Evolutionary conservation across 2,329 filamentous ascomycete species (phyloP).

Genomic region (Dryadomyces sulphureus): DNA sequence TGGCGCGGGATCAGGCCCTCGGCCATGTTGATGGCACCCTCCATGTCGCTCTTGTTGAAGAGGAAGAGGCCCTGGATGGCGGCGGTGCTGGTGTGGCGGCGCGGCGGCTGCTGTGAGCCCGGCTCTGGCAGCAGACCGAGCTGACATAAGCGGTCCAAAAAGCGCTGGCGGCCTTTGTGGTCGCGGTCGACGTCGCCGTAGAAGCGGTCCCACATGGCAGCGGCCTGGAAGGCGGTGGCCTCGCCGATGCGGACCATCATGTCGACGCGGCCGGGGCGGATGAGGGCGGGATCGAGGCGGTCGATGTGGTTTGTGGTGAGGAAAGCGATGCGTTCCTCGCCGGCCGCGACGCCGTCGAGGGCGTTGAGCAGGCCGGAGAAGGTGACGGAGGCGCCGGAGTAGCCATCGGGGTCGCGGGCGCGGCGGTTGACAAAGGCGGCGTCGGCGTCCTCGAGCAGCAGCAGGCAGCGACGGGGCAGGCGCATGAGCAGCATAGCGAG

Average conservation of each 20-base stretch:
- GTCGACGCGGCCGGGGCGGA: conserved; percentile 83
- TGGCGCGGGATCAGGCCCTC: conserved; percentile 47
- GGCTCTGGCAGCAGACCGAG: conserved; percentile 48
- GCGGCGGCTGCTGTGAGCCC: conserved; percentile 16
- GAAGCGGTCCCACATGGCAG: conserved; percentile 84
- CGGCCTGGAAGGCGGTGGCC: conserved; percentile 72
- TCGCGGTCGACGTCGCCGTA: conserved; percentile 67
- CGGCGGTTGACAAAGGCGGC: conserved; percentile 76
- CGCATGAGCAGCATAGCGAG: conserved; percentile 76
- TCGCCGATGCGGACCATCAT: conserved; percentile 85
- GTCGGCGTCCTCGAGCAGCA: conserved; percentile 81
- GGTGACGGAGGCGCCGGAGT: conserved; percentile 75
- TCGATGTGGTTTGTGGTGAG: conserved; percentile 92
- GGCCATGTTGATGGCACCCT: conserved; percentile 72
- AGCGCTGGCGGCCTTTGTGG: conserved; percentile 47
- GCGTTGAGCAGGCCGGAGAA: conserved; percentile 84
- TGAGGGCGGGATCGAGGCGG: conserved; percentile 72
- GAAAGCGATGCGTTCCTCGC: conserved; percentile 87
- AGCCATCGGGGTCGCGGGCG: conserved; percentile 66
- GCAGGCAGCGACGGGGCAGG: conserved; percentile 65
- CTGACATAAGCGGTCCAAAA: conserved; percentile 54
- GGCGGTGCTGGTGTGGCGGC: conserved; percentile 62
- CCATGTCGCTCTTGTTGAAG: conserved; percentile 84
- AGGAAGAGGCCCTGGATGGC: conserved; percentile 88
- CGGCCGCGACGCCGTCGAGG: conserved; percentile 81